Evolutionary conservation across 768 basidiomycete genomes (phyloP).

Genomic region (Pholiota microspora): DNA sequence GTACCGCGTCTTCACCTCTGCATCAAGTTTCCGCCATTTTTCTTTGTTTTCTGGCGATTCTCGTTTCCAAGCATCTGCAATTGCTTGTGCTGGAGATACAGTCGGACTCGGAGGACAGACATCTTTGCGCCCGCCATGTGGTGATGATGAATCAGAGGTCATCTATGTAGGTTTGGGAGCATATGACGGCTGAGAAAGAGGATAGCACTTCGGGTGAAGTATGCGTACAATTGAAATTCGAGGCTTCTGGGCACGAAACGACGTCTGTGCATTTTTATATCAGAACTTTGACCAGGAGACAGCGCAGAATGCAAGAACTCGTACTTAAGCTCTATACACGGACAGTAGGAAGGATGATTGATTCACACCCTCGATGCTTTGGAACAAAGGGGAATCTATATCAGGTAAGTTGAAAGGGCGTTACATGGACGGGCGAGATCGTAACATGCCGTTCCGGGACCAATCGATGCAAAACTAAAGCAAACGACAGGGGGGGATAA

Average conservation of each 20-base stretch:
- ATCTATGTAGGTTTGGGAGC: conserved; percentile 36
- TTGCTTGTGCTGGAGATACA: conserved; percentile 56
- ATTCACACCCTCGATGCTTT: conserved; percentile 35
- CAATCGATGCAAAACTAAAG: conserved; percentile 23
- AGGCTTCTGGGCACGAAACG: conserved; percentile 29
- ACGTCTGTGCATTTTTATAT: conserved; percentile 45
- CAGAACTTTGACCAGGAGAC: conserved; percentile 36
- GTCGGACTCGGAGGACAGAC: conserved; percentile 27
- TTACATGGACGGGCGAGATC: conserved; percentile 32
- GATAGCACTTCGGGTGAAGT: conserved; percentile 12
- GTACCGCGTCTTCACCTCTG: conserved; percentile 51
- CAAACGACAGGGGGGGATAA: conserved; percentile 23
- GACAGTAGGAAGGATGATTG: conserved; percentile 32
- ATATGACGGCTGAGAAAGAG: conserved; percentile 27
- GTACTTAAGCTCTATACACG: conserved; percentile 35
- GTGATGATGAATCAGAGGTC: conserved; percentile 41
- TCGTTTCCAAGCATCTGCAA: conserved; percentile 66
- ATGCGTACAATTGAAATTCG: conserved; percentile 38
- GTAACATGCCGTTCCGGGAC: conserved; percentile 44
- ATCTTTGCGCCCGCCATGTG: conserved; percentile 31
- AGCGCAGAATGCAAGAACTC: conserved; percentile 37
- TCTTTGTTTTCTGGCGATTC: conserved; percentile 60
- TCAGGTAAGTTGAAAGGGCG: conserved; percentile 50
- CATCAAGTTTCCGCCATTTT: conserved; percentile 51
- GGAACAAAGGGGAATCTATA: conserved; percentile 49